Base-by-base conservation (phyloP, 805 yeast genomes). In the Schwanniomyces vanrijiae region DNA sequence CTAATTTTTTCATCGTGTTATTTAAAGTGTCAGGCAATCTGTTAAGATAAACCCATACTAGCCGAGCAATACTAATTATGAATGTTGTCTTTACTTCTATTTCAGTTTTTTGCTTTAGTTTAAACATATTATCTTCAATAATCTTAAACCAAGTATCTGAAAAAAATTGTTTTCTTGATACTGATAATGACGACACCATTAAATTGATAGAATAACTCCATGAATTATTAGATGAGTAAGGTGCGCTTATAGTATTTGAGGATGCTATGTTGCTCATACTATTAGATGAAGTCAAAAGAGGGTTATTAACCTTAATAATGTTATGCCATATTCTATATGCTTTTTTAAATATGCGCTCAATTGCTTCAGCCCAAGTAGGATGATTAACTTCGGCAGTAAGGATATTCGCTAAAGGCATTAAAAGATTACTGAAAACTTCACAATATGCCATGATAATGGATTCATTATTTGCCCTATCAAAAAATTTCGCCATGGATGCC, bases 371-470 rank as follows among this genome's bases (percentile, higher is more conserved):
- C 99, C 99, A 94, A 1, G 86, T 82, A 3, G 99, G 99, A 62
- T 92, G 96, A 59, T 94, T 92, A 0, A 90, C 91, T 61, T 94
- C 99, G 0, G 97, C 98, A 0, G 97, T 89, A 26, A 91, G 75
- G 1, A 83, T 75, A 7, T 89, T 92, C 0, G 97, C 95, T 20
- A 94, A 64, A 0, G 97, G 95, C 35, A 90, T 68, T 2, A 94
- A 67, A 21, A 94, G 76, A 44, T 81, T 84, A 46, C 86, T 78
- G 34, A 91, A 73, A 1, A 90, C 96, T 53, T 90, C 96, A 40
- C 94, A 87, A 60, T 92, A 95, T 1, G 96, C 91, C 48, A 80
- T 73, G 28, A 83, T 74, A 1, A 92, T 75, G 3, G 83, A 76
- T 43, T 82, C 82, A 52, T 85, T 87, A 33, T 77, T 81, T 1